These are phyloP conservation scores for Hygrophila difformis DNA, from an alignment of 257 asterid genomes.

Conservation along the genomic window DNA sequence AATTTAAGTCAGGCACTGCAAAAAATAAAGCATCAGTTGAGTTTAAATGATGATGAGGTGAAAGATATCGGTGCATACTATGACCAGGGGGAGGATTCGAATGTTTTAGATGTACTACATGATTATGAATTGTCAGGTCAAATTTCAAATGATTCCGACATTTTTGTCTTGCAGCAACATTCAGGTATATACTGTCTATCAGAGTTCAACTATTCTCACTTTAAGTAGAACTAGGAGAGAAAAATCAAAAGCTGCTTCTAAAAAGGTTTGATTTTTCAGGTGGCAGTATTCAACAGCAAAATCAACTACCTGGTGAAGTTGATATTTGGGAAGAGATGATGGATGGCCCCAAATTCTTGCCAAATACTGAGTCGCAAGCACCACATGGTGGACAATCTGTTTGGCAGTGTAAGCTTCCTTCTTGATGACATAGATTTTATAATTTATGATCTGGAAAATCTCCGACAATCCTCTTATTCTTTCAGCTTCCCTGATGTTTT, in stretches of 20 bases:
- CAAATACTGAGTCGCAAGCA: constrained; percentile 27
- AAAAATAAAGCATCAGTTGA: constrained; percentile 62
- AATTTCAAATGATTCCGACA: constrained; percentile 30
- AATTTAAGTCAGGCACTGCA: constrained; percentile 51
- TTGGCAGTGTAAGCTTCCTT: constrained; percentile 37
- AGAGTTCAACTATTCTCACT: constrained; percentile 6
- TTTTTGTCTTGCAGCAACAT: constrained; percentile 23
- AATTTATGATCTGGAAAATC: constrained; percentile 12
- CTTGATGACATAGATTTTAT: not conserved
- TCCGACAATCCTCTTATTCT: constrained; percentile 20
- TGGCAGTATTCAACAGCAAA: constrained; percentile 24
- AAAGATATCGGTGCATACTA: constrained; percentile 22
- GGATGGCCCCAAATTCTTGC: constrained; percentile 28
- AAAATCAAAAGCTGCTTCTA: constrained; percentile 17
- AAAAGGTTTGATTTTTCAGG: constrained; percentile 35
- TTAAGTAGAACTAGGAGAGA: constrained; percentile 5
- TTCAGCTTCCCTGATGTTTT: constrained; percentile 37
- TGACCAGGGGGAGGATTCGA: constrained; percentile 36
- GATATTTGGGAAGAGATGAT: constrained; percentile 54
- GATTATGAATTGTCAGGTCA: constrained; percentile 38
- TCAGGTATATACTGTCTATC: constrained; percentile 25
- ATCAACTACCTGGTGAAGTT: constrained; percentile 32
- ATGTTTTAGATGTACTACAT: constrained; percentile 29
- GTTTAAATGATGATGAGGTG: constrained; percentile 62
- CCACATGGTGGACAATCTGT: constrained; percentile 27